Conservation (phyloP, 2,329 filamentous ascomycete species). For the Tolypocladium album region DNA sequence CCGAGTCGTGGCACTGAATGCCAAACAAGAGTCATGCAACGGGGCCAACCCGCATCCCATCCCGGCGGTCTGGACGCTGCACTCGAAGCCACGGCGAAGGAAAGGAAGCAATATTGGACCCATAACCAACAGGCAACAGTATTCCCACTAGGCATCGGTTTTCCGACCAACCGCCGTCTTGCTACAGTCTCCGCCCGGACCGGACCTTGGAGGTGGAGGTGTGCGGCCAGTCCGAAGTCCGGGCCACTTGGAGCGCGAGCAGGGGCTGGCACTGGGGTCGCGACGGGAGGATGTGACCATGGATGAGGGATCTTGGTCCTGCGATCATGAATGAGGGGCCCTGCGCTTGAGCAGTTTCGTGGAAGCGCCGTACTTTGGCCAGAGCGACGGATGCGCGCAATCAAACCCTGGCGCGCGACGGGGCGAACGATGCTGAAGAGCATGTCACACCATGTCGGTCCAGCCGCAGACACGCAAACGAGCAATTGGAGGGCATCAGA, state of each 20-base stretch:
- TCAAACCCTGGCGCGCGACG: background rate
- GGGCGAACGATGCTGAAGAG: background rate
- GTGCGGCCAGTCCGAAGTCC: background rate
- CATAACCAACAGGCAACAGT: slow-evolving; percentile 1
- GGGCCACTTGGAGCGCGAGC: background rate
- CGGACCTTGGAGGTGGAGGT: background rate
- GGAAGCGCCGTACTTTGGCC: background rate
- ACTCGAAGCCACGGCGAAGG: background rate
- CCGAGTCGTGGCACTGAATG: background rate
- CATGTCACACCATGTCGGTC: background rate
- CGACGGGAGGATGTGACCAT: background rate
- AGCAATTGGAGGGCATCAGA: background rate
- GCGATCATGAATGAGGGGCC: background rate
- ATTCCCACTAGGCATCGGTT: slow-evolving; percentile 1
- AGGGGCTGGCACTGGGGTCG: background rate
- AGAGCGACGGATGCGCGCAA: background rate
- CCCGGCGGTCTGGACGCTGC: background rate
- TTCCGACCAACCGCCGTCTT: background rate
- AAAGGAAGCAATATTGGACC: background rate
- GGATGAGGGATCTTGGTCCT: background rate
- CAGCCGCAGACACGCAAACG: background rate
- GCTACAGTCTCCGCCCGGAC: background rate
- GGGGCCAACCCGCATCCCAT: background rate
- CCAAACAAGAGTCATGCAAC: background rate
- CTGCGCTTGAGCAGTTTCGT: background rate